Percentiles rank a stretch among this genome's conserved stretches.
phyloP scores from a whole-genome alignment of 495 filamentous ascomycete genomes.

The Penicillium turbatum region DNA sequence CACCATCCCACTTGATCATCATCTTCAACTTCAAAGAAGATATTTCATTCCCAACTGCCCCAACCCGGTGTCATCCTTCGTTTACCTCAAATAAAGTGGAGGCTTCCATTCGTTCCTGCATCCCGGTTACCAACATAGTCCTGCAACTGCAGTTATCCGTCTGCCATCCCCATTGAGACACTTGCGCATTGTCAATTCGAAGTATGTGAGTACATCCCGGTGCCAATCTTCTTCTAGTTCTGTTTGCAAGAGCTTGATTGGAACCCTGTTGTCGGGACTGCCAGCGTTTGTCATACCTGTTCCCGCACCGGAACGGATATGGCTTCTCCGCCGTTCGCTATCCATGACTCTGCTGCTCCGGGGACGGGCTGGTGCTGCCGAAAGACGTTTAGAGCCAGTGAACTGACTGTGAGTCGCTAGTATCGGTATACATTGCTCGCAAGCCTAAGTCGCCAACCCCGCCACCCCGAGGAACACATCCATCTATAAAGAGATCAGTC shows the following conservation, averaged over 20 bases:
- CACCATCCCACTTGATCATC: conserved; percentile 9
- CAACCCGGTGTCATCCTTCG: conserved; percentile 20
- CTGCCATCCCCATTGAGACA: conserved; percentile 1
- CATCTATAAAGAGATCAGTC: conserved; percentile 11
- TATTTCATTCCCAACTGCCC: conserved; percentile 25
- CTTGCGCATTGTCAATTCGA: conserved; percentile 5
- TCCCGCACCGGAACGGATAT: conserved; percentile 13
- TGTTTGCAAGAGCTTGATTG: conserved; percentile 24
- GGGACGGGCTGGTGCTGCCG: conserved; percentile 1
- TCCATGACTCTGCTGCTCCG: neutral
- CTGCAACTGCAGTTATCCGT: conserved; percentile 20
- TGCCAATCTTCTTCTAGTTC: neutral
- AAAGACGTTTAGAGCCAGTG: neutral
- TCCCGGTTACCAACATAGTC: conserved; percentile 19
- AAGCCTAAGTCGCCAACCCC: neutral
- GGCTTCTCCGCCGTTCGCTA: conserved; percentile 11
- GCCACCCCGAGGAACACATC: neutral
- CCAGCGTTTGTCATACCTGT: conserved; percentile 13
- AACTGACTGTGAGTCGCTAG: conserved; percentile 7
- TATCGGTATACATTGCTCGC: neutral
- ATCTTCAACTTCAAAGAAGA: conserved; percentile 7
- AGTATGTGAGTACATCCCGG: conserved; percentile 14
- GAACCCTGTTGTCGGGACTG: conserved; percentile 6
- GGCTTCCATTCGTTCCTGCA: conserved; percentile 20
- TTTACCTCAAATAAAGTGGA: conserved; percentile 12